Conservation (phyloP, 805 yeast genomes). For the Candida piceae region DNA sequence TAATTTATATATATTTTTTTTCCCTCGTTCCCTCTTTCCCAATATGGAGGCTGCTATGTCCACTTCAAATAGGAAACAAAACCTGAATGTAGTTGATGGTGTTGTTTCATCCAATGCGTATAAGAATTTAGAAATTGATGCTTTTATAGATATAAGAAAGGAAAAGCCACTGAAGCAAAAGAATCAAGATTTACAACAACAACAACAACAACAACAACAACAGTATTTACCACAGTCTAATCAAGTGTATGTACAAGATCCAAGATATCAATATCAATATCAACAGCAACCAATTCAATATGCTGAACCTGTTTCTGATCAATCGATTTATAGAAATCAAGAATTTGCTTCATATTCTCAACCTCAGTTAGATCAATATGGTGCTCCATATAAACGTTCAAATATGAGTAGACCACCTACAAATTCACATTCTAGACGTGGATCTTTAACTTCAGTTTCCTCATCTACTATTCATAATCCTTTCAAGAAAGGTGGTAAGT, state of each 20-base stretch:
- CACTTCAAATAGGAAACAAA: too few relatives aligned
- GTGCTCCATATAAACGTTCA: neutral
- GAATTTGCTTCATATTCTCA: slow-evolving; percentile 1
- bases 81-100: too few relatives aligned
- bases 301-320: too few relatives aligned
- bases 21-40: too few relatives aligned
- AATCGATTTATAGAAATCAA: neutral
- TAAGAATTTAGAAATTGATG: slow-evolving; percentile 37
- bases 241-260: too few relatives aligned
- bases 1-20: too few relatives aligned
- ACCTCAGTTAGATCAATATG: neutral
- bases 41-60: too few relatives aligned
- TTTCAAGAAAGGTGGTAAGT: slow-evolving; percentile 35
- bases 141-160: slow-evolving; percentile 39
- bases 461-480: slow-evolving; percentile 34
- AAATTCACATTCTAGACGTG: slow-evolving; percentile 16
- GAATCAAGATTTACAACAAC: slow-evolving; percentile 9
- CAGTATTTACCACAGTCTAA: neutral
- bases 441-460: slow-evolving; percentile 24
- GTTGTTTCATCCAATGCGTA: too few relatives aligned
- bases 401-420: neutral
- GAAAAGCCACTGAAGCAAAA: slow-evolving; percentile 32
- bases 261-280: slow-evolving; percentile 12
- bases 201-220: slow-evolving; percentile 14
- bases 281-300: slow-evolving; percentile 4